Conservation (phyloP, 225 moss, liverwort and hornwort genomes). For the Polytrichum formosum region DNA sequence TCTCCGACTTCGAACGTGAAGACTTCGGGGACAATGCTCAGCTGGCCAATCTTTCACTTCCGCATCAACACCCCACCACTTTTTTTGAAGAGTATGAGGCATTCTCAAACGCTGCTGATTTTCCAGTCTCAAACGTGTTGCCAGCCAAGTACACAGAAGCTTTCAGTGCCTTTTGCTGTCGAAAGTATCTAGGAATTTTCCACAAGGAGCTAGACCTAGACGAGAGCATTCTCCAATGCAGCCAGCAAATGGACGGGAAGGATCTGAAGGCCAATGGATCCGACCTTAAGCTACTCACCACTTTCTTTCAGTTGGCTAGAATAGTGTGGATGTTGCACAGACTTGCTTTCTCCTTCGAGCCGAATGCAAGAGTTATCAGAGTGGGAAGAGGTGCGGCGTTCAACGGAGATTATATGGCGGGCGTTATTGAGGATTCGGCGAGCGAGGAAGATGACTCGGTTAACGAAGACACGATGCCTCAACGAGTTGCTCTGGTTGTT, state of each 20-base stretch:
- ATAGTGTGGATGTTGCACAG: slow-evolving; percentile 6
- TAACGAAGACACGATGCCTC: not conserved
- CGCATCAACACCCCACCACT: not conserved
- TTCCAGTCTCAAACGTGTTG: not conserved
- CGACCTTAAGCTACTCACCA: not conserved
- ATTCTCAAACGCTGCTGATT: not conserved
- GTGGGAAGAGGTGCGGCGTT: not conserved
- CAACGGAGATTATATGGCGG: slow-evolving; percentile 3
- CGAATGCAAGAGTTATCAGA: slow-evolving; percentile 2
- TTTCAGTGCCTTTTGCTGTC: not conserved
- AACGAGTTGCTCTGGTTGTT: not conserved
- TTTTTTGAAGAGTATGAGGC: slow-evolving; percentile 1
- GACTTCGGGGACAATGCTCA: slow-evolving; percentile 1
- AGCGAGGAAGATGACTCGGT: not conserved
- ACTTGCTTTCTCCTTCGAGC: not conserved
- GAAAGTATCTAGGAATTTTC: not conserved
- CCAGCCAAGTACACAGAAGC: not conserved
- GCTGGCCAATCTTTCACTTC: slow-evolving; percentile 2
- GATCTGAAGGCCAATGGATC: not conserved
- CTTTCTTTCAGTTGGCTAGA: slow-evolving; percentile 4
- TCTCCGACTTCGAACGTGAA: slow-evolving; percentile 2
- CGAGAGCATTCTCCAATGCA: not conserved
- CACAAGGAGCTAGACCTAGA: not conserved
- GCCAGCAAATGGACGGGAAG: not conserved
- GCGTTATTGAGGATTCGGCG: not conserved